Percentiles rank a stretch among this genome's conserved stretches.
phyloP scores from a whole-genome alignment of 1,284 basidiomycete species.

The Cryptococcus hybrid region DNA sequence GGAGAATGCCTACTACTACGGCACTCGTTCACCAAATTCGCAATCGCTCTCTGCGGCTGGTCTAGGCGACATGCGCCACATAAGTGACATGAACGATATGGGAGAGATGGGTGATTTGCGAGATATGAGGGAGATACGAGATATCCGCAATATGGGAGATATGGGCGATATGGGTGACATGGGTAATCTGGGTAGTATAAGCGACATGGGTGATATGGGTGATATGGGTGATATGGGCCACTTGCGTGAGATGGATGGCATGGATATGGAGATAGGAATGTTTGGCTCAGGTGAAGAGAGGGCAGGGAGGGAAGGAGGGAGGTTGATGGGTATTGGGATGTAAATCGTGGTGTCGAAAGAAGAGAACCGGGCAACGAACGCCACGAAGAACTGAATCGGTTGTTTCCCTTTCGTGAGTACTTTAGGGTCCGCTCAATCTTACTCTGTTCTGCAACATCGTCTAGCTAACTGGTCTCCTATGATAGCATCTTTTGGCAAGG shows the following conservation, averaged over 20 bases:
- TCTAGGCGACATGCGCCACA: neutral
- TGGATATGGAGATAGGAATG: slow-evolving; percentile 20
- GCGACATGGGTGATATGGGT: neutral
- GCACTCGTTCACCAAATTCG: neutral
- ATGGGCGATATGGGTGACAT: slow-evolving; percentile 17
- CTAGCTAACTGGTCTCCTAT: too few relatives aligned
- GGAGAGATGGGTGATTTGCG: neutral
- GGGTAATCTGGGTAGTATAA: slow-evolving; percentile 13
- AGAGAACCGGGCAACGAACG: too few relatives aligned
- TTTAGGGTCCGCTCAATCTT: too few relatives aligned
- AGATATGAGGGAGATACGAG: slow-evolving; percentile 20
- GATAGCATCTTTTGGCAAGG: too few relatives aligned
- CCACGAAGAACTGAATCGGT: too few relatives aligned
- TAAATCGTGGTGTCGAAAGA: neutral
- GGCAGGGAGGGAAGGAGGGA: slow-evolving; percentile 20
- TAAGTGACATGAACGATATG: too few relatives aligned
- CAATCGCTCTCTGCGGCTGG: slow-evolving; percentile 17
- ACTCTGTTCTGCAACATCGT: too few relatives aligned
- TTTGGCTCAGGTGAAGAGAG: slow-evolving; percentile 18
- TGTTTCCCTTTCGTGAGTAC: too few relatives aligned
- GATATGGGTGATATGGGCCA: neutral
- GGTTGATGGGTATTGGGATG: slow-evolving; percentile 35
- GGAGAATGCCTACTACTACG: slow-evolving; percentile 9
- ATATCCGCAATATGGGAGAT: neutral
- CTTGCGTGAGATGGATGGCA: slow-evolving; percentile 4